Conservation (phyloP, 768 basidiomycete genomes). For the Boletus huronensis region DNA sequence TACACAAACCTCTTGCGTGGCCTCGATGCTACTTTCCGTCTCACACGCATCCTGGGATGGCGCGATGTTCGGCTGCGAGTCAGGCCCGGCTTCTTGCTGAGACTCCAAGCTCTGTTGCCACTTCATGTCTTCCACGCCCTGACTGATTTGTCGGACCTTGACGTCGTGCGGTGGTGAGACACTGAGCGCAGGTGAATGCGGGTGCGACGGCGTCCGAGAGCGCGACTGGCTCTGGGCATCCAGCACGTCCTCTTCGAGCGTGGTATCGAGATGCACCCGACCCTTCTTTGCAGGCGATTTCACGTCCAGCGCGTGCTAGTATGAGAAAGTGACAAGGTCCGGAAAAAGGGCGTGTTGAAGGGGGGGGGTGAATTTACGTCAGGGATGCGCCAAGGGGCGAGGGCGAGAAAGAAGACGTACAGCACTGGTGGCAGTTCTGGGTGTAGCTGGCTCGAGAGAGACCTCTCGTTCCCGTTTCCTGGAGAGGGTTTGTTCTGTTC, state of each 20-base stretch:
- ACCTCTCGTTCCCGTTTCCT: constrained; percentile 77
- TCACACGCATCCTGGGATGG: constrained; percentile 5
- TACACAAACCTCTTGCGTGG: constrained; percentile 10
- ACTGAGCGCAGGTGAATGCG: constrained; percentile 31
- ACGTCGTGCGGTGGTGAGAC: constrained; percentile 75
- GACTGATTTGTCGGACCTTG: constrained; percentile 77
- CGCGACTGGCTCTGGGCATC: constrained; percentile 44
- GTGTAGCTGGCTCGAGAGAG: constrained; percentile 65
- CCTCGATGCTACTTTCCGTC: constrained; percentile 8
- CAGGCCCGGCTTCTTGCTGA: constrained; percentile 10
- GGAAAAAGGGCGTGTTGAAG: constrained; percentile 18
- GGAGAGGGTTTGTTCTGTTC: constrained; percentile 45
- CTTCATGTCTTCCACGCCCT: constrained; percentile 73
- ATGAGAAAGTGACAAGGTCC: constrained; percentile 15
- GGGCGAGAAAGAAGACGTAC: constrained; percentile 31
- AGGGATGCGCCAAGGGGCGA: constrained; percentile 14
- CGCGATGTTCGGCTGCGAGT: constrained; percentile 6
- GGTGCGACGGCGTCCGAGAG: constrained; percentile 30
- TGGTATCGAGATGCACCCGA: constrained; percentile 55
- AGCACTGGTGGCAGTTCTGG: constrained; percentile 35
- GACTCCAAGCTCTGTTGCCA: constrained; percentile 49
- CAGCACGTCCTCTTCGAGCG: constrained; percentile 53
- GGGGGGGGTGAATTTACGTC: constrained; percentile 25
- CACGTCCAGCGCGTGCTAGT: constrained; percentile 35
- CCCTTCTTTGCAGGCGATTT: constrained; percentile 79